Base-by-base conservation (phyloP, 1,284 basidiomycete genomes). In the Naganishia sp. region DNA sequence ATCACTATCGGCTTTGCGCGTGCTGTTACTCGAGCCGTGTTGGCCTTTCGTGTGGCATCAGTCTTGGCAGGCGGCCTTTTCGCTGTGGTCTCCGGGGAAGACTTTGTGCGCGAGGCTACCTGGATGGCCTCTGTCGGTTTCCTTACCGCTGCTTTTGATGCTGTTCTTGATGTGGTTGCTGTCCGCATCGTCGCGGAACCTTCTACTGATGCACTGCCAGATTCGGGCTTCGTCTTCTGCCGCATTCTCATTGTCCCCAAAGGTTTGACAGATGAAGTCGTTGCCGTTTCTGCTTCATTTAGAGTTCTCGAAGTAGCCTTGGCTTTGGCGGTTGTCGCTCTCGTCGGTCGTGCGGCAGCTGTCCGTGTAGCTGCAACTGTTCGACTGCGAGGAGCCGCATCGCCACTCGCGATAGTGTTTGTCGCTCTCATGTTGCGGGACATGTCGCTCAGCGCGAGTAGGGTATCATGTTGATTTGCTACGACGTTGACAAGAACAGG, bases 351-450 rank as follows among this genome's bases (percentile, higher is more conserved):
- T 7, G 36, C 36, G 7, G 11, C 31, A 55, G 53, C 33, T 42
- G 53, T 21, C 28, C n/a, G 13, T 15, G 49, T 21, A 1, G 21
- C 6, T 6, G 25, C 49, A 6, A 10, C 36, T 55, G 33, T 42
- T 13, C 53, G 53, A n/a, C 13, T 55, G n/a, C n/a, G 4, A 5
- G 33, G 11, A 21, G 33, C 33, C 16, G 36, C 7, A 13, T 55
- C 53, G 33, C 18, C 31, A 15, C 53, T 7, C 18, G 16, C n/a
- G 6, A 10, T 31, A 7, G 53, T 21, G 16, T 31, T n/a, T 7
- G 13, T 53, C 59, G n/a, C 36, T 42, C 49, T 61, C 7, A 33
- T 61, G 39, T 16, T 52, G 6, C 59, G 48, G 6, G 59, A 61
- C 59, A 61, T 61, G 6, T 42, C 13, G 28, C 50, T 52, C 50